Evolutionary conservation across 768 basidiomycete species (phyloP).

Genomic region (Termitomyces sp.): DNA sequence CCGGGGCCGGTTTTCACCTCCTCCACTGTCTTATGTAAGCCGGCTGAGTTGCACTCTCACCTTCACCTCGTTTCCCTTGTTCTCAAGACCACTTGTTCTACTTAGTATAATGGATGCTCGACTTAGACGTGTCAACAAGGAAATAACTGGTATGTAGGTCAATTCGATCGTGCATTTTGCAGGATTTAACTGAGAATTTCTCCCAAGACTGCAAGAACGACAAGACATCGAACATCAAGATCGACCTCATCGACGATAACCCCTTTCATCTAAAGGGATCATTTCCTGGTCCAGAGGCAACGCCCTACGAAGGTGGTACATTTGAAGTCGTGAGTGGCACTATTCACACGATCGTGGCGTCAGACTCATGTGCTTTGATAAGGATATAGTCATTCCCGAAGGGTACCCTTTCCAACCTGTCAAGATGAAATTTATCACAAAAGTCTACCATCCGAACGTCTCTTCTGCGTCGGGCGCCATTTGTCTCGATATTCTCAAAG

Average conservation of each 20-base stretch:
- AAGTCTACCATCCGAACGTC: conserved; percentile 94
- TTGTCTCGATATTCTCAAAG: conserved; percentile 84
- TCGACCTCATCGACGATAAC: conserved; percentile 85
- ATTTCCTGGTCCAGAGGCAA: conserved; percentile 89
- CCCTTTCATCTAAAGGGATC: conserved; percentile 91
- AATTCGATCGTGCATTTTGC: not conserved
- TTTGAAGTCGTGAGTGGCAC: conserved; percentile 80
- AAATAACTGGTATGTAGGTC: conserved; percentile 71
- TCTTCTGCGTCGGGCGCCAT: conserved; percentile 94
- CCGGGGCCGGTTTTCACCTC: not conserved
- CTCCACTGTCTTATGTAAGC: not conserved
- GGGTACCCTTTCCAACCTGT: conserved; percentile 91
- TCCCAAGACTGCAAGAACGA: conserved; percentile 89
- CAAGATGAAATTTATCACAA: conserved; percentile 98
- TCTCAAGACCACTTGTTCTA: conserved; percentile 1
- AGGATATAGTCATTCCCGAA: conserved; percentile 94
- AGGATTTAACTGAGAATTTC: not conserved
- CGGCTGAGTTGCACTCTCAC: conserved; percentile 1
- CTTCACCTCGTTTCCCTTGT: conserved; percentile 7
- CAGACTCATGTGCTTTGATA: conserved; percentile 5
- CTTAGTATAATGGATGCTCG: conserved; percentile 72
- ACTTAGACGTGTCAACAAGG: conserved; percentile 89
- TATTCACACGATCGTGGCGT: conserved; percentile 8
- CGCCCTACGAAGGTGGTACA: conserved; percentile 89
- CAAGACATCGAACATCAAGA: conserved; percentile 81